phyloP scores from a whole-genome alignment of 73 alveolate genomes.

The Tetrahymena borealis region DNA sequence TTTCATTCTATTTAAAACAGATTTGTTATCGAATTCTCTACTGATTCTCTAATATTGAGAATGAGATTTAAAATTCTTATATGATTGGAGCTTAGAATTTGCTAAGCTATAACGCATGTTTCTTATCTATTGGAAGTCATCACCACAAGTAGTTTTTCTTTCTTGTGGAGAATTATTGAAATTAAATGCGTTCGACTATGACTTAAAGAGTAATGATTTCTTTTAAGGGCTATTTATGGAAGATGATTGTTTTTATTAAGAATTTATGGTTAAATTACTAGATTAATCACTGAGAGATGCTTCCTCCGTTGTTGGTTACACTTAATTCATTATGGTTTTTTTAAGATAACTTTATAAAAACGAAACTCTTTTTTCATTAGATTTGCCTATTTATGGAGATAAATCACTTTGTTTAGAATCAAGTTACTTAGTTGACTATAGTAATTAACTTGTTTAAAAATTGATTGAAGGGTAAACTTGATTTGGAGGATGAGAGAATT shows the following conservation, averaged over 20 bases:
- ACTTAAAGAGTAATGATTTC: neutral
- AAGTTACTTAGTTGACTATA: neutral
- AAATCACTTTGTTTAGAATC: neutral
- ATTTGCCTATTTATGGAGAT: neutral
- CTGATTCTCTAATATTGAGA: neutral
- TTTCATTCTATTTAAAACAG: neutral
- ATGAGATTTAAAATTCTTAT: neutral
- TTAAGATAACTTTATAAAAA: neutral
- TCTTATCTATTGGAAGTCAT: neutral
- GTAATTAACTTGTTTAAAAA: neutral
- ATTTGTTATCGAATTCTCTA: neutral
- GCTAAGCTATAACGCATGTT: neutral
- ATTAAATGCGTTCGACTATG: too few species aligned
- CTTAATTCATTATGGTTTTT: neutral
- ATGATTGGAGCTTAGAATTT: neutral
- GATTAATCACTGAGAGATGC: neutral
- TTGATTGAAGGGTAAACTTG: neutral
- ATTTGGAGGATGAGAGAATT: neutral
- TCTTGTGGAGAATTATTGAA: neutral
- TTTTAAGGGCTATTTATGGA: neutral
- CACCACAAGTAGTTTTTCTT: neutral
- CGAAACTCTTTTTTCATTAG: neutral
- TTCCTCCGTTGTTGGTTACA: neutral
- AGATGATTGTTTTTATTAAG: neutral
- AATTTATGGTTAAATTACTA: neutral